Evolutionary conservation across 2,329 filamentous ascomycete genomes (phyloP).

Genomic region (Harringtonia aguacate): DNA sequence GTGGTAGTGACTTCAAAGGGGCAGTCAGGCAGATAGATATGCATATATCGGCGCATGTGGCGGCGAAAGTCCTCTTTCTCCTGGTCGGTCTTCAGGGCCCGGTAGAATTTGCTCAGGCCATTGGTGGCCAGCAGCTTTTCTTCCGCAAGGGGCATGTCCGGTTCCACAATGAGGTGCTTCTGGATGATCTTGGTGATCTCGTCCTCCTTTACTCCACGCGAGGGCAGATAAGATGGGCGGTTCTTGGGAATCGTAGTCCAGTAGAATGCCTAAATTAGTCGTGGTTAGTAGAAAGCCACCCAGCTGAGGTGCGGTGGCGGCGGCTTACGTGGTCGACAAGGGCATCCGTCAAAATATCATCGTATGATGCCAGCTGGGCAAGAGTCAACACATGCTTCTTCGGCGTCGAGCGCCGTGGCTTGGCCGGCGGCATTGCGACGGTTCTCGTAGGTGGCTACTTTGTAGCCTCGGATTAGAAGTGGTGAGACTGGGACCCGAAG

Average conservation of each 20-base stretch:
- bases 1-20: slow-evolving; percentile 87
- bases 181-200: slow-evolving; percentile 52
- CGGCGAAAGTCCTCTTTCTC: slow-evolving; percentile 79
- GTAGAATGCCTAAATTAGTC: slow-evolving; percentile 68
- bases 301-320: not conserved
- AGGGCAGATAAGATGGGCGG: slow-evolving; percentile 72
- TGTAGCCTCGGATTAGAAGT: too few relatives aligned
- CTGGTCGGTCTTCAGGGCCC: slow-evolving; percentile 57
- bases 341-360: slow-evolving; percentile 91
- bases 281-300: not conserved
- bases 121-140: slow-evolving; percentile 59
- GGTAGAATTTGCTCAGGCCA: slow-evolving; percentile 62
- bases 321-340: slow-evolving; percentile 82
- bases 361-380: slow-evolving; percentile 80
- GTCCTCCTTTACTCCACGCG: slow-evolving; percentile 62
- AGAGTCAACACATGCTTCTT: slow-evolving; percentile 71
- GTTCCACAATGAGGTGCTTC: slow-evolving; percentile 59
- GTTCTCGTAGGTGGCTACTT: too few relatives aligned
- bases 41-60: slow-evolving; percentile 82
- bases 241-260: slow-evolving; percentile 97
- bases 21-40: slow-evolving; percentile 87
- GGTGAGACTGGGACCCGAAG: too few relatives aligned
- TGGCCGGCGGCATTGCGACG: slow-evolving; percentile 8
- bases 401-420: slow-evolving; percentile 12
- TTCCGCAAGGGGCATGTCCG: slow-evolving; percentile 62